A percentile compares a stretch with the other conserved stretches of the same genome.
Evolutionary conservation across 2,329 filamentous ascomycete species (phyloP).

Genomic region (Colletotrichum sp.): DNA sequence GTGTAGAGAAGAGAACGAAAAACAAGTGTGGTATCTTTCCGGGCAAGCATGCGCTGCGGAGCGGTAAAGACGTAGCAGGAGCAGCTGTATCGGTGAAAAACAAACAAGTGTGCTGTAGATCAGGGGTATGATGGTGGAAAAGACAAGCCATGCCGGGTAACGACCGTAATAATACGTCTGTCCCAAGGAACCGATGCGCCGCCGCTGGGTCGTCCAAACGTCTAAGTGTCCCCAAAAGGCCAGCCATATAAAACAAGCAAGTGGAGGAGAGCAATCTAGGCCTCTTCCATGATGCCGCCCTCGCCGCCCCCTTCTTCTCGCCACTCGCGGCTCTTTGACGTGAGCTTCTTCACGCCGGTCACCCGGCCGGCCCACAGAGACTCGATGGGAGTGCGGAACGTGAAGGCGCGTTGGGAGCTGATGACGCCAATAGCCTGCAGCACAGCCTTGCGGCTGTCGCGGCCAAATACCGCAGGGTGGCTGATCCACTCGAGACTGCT

Average conservation of each 20-base stretch:
- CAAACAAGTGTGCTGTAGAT: conserved; percentile 11
- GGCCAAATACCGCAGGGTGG: conserved; percentile 91
- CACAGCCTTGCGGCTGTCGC: conserved; percentile 93
- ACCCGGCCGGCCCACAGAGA: conserved; percentile 87
- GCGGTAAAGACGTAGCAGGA: conserved; percentile 14
- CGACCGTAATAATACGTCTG: conserved; percentile 6
- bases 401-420: conserved; percentile 90
- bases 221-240: background rate
- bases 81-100: conserved; percentile 10
- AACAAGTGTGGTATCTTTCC: conserved; percentile 21
- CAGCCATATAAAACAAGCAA: conserved; percentile 14
- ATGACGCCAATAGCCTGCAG: conserved; percentile 97
- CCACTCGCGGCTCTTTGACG: conserved; percentile 89
- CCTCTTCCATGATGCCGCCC: conserved; percentile 64
- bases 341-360: conserved; percentile 78
- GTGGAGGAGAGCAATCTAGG: conserved; percentile 37
- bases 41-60: conserved; percentile 18
- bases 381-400: conserved; percentile 89
- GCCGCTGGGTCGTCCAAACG: background rate
- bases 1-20: conserved; percentile 6
- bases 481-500: conserved; percentile 95
- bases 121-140: conserved; percentile 18
- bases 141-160: conserved; percentile 10
- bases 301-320: conserved; percentile 83
- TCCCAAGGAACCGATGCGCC: conserved; percentile 14